These are phyloP conservation scores for Cnidoscolus chayamansa DNA, from an alignment of 441 rosid genomes.

Conservation along the genomic window DNA sequence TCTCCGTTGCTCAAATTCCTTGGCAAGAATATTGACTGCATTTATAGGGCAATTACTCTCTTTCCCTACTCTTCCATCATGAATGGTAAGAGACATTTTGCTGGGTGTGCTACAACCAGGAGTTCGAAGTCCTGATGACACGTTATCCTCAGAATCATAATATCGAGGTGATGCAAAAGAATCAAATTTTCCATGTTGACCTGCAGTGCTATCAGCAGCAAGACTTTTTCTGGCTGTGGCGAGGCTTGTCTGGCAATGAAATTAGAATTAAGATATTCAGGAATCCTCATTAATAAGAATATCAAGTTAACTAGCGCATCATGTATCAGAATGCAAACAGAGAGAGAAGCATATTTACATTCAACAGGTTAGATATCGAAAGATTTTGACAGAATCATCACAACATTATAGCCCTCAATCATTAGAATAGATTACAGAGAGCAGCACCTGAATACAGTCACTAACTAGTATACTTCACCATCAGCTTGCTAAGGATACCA, in stretches of 20 bases:
- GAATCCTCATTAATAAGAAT: background rate
- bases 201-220: conserved; percentile 45
- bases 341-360: background rate
- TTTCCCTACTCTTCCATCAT: conserved; percentile 45
- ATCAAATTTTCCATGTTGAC: conserved; percentile 52
- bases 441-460: no score
- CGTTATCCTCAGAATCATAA: conserved; percentile 70
- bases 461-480: no score
- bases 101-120: conserved; percentile 59
- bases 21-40: conserved; percentile 53
- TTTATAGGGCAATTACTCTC: conserved; percentile 54
- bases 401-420: background rate
- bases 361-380: background rate
- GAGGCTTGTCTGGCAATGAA: conserved; percentile 63
- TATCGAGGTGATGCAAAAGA: conserved; percentile 50
- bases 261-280: conserved; percentile 7
- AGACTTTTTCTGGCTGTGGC: conserved; percentile 75
- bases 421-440: no score
- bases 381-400: background rate
- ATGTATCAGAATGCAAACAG: background rate
- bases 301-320: background rate
- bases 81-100: conserved; percentile 36
- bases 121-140: conserved; percentile 55
- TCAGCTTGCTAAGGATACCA: no score
- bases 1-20: conserved; percentile 73